Conservation (phyloP, 2,329 filamentous ascomycete genomes). For the Epichloe scottii region DNA sequence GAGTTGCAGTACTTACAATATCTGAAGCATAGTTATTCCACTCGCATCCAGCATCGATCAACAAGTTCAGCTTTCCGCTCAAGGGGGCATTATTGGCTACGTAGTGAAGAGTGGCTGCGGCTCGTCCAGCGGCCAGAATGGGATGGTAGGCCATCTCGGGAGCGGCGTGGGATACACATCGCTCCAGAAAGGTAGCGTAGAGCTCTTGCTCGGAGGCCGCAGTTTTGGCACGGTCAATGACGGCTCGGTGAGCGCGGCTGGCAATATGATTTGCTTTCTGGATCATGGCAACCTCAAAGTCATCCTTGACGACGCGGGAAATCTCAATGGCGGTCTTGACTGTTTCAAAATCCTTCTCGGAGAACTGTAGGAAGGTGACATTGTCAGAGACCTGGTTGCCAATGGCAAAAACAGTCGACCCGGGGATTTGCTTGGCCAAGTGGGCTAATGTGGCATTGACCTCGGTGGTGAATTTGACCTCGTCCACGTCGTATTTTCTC, state of each 20-base stretch:
- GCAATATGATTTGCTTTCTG: conserved; percentile 60
- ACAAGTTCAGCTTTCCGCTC: conserved; percentile 59
- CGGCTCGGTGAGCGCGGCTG: conserved; percentile 50
- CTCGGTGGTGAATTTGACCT: conserved; percentile 58
- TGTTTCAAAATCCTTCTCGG: conserved; percentile 44
- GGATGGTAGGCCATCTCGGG: conserved; percentile 78
- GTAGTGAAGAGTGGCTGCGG: conserved; percentile 81
- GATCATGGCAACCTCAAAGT: conserved; percentile 62
- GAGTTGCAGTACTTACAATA: conserved; percentile 31
- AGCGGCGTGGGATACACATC: conserved; percentile 61
- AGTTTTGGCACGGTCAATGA: conserved; percentile 46
- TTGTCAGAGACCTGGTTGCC: conserved; percentile 61
- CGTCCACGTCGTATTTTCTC: conserved; percentile 68
- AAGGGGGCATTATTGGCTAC: conserved; percentile 64
- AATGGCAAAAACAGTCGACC: conserved; percentile 58
- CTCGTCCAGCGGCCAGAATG: conserved; percentile 70
- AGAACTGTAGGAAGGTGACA: conserved; percentile 60
- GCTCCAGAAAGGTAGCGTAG: conserved; percentile 66
- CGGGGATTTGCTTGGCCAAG: conserved; percentile 25
- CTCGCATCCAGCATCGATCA: conserved; percentile 75
- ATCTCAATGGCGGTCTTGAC: conserved; percentile 55
- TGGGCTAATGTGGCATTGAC: conserved; percentile 60
- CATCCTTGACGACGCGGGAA: conserved; percentile 58
- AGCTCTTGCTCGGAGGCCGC: conserved; percentile 72
- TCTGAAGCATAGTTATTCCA: conserved; percentile 61